Evolutionary conservation across 768 basidiomycete species (phyloP).

Genomic region (Dacryopinax primogenitus): DNA sequence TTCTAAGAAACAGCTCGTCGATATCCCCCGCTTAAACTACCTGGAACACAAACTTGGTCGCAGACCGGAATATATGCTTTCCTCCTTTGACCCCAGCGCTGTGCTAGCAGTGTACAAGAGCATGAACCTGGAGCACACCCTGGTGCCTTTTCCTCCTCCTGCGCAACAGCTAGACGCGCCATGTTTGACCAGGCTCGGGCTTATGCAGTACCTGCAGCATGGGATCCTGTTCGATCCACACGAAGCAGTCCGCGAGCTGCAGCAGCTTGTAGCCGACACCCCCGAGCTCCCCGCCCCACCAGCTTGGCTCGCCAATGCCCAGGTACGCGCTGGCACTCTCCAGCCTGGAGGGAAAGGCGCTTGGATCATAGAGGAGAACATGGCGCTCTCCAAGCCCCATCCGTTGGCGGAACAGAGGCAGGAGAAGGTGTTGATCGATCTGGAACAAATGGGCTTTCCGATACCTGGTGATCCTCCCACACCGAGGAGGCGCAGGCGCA

Average conservation of each 20-base stretch:
- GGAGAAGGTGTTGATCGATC: not conserved
- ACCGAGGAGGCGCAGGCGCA: not conserved
- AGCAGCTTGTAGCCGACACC: not conserved
- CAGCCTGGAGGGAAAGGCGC: not conserved
- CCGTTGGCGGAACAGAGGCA: not conserved
- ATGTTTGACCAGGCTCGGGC: not conserved
- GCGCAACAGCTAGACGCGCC: not conserved
- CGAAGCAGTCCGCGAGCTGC: slow-evolving; percentile 1
- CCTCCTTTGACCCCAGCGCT: not conserved
- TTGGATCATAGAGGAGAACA: not conserved
- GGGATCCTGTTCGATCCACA: slow-evolving; percentile 4
- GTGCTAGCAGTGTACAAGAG: not conserved
- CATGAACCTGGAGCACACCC: not conserved
- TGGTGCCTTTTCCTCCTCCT: not conserved
- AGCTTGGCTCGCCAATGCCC: not conserved
- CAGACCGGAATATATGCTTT: not conserved
- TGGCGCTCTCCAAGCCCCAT: slow-evolving; percentile 3
- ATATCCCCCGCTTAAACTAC: not conserved
- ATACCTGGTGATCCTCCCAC: not conserved
- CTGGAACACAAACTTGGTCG: not conserved
- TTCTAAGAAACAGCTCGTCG: not conserved
- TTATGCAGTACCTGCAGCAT: slow-evolving; percentile 8
- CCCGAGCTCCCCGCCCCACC: slow-evolving; percentile 1
- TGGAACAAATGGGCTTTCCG: not conserved
- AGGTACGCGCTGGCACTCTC: not conserved